These are phyloP conservation scores for Lodderomyces pseudojiufengensis DNA, from an alignment of 1,139 yeast genomes.

Conservation along the genomic window DNA sequence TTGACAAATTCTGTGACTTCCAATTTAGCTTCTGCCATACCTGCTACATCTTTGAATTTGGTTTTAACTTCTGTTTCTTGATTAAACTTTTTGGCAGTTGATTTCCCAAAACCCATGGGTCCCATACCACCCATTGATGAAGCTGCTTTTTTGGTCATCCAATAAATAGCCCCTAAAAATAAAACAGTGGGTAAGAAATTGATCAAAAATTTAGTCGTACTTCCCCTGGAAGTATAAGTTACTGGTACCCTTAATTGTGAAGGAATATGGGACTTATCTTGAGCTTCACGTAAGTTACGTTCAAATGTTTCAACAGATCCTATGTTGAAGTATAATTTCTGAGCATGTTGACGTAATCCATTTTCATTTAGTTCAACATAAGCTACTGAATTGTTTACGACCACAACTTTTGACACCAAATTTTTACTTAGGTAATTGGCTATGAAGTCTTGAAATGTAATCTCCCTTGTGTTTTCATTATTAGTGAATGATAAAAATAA, in stretches of 20 bases:
- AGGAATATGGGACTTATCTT: constrained; percentile 62
- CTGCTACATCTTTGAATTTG: constrained; percentile 92
- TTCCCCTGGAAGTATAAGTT: constrained; percentile 68
- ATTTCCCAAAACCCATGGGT: constrained; percentile 75
- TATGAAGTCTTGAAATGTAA: constrained; percentile 45
- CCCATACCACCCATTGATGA: constrained; percentile 57
- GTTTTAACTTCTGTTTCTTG: constrained; percentile 88
- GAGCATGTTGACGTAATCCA: constrained; percentile 27
- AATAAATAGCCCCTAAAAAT: constrained; percentile 82
- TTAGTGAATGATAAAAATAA: constrained; percentile 14
- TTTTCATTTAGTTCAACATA: constrained; percentile 37
- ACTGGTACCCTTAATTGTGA: constrained; percentile 75
- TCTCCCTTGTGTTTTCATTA: constrained; percentile 27
- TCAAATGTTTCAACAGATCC: constrained; percentile 95
- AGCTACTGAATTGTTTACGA: constrained; percentile 39
- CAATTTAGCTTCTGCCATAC: constrained; percentile 95
- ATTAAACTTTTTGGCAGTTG: constrained; percentile 87
- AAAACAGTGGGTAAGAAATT: constrained; percentile 80
- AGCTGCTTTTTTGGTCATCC: constrained; percentile 54
- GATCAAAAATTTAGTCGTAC: constrained; percentile 55
- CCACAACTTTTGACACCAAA: constrained; percentile 33
- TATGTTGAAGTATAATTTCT: constrained; percentile 57
- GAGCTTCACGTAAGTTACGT: constrained; percentile 71
- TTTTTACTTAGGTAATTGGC: constrained; percentile 39
- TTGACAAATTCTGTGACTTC: constrained; percentile 97